Evolutionary conservation across 371 early-diverging fungal genomes (phyloP).

Genomic region (Mortierella sp.): DNA sequence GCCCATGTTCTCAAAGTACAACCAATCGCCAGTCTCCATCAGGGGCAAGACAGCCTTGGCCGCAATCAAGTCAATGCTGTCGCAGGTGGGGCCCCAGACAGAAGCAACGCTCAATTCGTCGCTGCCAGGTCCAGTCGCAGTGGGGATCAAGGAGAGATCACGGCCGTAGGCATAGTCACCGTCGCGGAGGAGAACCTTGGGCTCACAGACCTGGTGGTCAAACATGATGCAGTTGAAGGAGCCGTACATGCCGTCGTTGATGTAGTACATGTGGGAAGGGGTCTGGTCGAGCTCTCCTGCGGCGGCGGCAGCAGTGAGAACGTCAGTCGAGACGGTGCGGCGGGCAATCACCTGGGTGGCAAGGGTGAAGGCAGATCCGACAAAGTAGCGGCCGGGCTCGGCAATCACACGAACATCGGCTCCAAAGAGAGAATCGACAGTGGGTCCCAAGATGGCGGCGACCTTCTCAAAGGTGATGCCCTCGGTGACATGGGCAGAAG

Average conservation of each 20-base stretch:
- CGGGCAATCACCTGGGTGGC: constrained; percentile 94
- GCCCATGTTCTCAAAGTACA: constrained; percentile 93
- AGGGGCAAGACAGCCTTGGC: constrained; percentile 78
- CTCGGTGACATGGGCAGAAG: constrained; percentile 79
- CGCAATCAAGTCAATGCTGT: constrained; percentile 94
- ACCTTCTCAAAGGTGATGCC: constrained; percentile 85
- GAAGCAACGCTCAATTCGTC: too few relatives aligned
- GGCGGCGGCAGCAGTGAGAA: too few relatives aligned
- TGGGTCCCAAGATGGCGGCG: constrained; percentile 80
- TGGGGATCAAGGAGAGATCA: too few relatives aligned
- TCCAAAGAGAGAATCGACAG: constrained; percentile 84
- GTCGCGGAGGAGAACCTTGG: constrained; percentile 70
- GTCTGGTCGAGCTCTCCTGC: too few relatives aligned
- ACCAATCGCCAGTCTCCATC: constrained; percentile 94
- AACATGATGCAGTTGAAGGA: constrained; percentile 97
- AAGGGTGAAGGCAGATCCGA: constrained; percentile 91
- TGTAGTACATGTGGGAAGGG: constrained; percentile 91
- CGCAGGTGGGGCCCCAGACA: constrained; percentile 98
- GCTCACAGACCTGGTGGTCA: constrained; percentile 88
- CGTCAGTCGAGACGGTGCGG: too few relatives aligned
- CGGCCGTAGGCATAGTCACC: constrained; percentile 65
- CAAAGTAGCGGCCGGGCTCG: constrained; percentile 96
- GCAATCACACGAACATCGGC: constrained; percentile 78
- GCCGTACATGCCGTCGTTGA: constrained; percentile 98
- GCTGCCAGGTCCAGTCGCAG: too few relatives aligned